Percentiles rank a stretch among this genome's conserved stretches.
Conservation (phyloP, 106 monocot species). For the Xerophyta viscosa region DNA sequence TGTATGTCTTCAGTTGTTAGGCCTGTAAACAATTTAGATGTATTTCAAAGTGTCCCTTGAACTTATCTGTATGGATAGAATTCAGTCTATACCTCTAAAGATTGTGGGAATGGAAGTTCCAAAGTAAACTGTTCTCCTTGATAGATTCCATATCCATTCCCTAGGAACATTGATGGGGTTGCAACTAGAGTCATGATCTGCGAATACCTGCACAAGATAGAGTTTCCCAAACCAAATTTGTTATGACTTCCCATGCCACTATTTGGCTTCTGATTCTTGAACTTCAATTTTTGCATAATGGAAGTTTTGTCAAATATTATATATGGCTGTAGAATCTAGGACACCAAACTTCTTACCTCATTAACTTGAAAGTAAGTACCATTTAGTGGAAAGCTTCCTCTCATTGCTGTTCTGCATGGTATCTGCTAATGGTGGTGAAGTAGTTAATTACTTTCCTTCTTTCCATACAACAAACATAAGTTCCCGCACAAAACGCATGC, state of each 20-base stretch:
- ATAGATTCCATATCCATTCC: conserved; percentile 37
- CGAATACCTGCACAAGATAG: conserved; percentile 38
- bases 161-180: conserved; percentile 44
- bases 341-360: conserved; percentile 25
- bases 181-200: conserved; percentile 41
- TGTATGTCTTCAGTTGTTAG: conserved; percentile 24
- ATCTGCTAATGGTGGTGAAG: too few species aligned
- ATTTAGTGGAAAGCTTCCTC: conserved; percentile 71
- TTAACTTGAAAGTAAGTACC: conserved; percentile 77
- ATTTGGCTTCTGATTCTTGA: too few species aligned
- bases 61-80: not conserved
- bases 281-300: too few species aligned
- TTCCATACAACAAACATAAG: too few species aligned
- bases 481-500: too few species aligned
- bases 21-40: conserved; percentile 13
- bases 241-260: too few species aligned
- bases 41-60: not conserved
- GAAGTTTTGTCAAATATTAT: too few species aligned
- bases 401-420: conserved; percentile 70
- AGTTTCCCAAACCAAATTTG: not conserved
- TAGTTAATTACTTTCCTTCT: too few species aligned
- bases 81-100: conserved; percentile 25
- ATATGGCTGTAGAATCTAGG: not conserved
- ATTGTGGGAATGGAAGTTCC: conserved; percentile 36
- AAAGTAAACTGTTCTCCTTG: conserved; percentile 33